Percentiles rank a stretch among this genome's conserved stretches.
Evolutionary conservation across 169 alveolate genomes (phyloP).

Genomic region (Plasmodium gallinaceum): DNA sequence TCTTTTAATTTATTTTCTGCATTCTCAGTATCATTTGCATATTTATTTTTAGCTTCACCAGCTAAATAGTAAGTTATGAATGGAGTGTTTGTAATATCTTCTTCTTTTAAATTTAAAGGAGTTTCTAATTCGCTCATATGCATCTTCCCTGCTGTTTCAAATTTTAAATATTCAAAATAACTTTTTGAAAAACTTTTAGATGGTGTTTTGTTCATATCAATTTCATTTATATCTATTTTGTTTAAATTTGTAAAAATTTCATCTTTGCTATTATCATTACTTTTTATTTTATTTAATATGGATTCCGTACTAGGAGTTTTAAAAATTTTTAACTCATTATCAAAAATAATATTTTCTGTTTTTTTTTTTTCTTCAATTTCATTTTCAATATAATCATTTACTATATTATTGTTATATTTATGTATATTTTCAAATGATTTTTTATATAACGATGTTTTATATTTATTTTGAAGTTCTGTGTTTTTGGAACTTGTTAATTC

Average conservation of each 20-base stretch:
- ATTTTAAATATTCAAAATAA: conserved; percentile 59
- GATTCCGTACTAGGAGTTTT: conserved; percentile 67
- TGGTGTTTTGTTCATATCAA: conserved; percentile 73
- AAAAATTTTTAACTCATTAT: neutral
- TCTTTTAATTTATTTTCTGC: neutral
- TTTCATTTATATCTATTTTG: conserved; percentile 34
- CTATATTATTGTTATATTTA: neutral
- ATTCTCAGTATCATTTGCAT: conserved; percentile 4
- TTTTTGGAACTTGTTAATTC: conserved; percentile 13
- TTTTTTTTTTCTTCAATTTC: neutral
- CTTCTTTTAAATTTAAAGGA: conserved; percentile 70
- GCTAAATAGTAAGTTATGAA: conserved; percentile 71
- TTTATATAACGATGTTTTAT: neutral
- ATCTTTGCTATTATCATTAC: conserved; percentile 24
- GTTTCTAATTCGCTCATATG: conserved; percentile 76
- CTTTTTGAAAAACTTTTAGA: conserved; percentile 57
- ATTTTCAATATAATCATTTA: neutral
- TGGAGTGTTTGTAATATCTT: conserved; percentile 50
- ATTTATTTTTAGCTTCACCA: conserved; percentile 32
- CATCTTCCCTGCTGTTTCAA: conserved; percentile 79
- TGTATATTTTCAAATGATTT: conserved; percentile 11
- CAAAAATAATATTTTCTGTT: neutral
- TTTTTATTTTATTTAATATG: conserved; percentile 31
- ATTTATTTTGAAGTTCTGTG: neutral
- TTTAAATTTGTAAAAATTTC: conserved; percentile 22